Conservation (phyloP, 2,329 filamentous ascomycete genomes). For the Acrocalymma vagum region DNA sequence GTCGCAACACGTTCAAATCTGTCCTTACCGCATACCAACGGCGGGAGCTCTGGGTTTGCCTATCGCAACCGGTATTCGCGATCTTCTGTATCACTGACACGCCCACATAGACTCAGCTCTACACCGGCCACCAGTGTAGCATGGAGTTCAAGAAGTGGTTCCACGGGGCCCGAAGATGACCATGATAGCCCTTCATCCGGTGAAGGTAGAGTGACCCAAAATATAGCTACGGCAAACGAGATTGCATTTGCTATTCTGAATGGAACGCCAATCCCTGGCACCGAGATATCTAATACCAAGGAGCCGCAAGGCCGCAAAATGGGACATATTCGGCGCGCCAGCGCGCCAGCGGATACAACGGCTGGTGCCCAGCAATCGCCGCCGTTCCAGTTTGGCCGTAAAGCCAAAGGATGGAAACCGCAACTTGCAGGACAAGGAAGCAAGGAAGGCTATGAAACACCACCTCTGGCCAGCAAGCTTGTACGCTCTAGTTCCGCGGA, state of each 20-base stretch:
- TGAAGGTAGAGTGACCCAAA: slow-evolving; percentile 5
- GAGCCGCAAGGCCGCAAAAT: slow-evolving; percentile 2
- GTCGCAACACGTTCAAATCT: slow-evolving; percentile 28
- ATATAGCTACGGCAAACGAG: slow-evolving; percentile 19
- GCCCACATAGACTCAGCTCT: slow-evolving; percentile 37
- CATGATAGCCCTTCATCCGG: slow-evolving; percentile 12
- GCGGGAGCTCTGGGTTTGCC: slow-evolving; percentile 19
- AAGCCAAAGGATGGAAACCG: slow-evolving; percentile 26
- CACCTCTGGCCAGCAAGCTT: background rate
- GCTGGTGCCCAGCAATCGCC: slow-evolving; percentile 4
- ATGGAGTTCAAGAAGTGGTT: slow-evolving; percentile 33
- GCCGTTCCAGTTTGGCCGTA: slow-evolving; percentile 2
- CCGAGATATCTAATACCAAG: background rate
- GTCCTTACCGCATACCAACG: slow-evolving; percentile 19
- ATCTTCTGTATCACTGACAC: slow-evolving; percentile 39
- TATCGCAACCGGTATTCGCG: slow-evolving; percentile 31
- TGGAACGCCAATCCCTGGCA: slow-evolving; percentile 26
- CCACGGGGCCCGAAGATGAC: slow-evolving; percentile 21
- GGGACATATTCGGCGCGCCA: slow-evolving; percentile 20
- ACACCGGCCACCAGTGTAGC: slow-evolving; percentile 25
- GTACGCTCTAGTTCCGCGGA: slow-evolving; percentile 22
- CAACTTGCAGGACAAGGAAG: slow-evolving; percentile 10
- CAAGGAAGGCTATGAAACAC: background rate
- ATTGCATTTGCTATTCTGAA: slow-evolving; percentile 35
- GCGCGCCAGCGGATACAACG: slow-evolving; percentile 17